Base-by-base conservation (phyloP, 2,329 filamentous ascomycete species). In the Colletotrichum neosansevieriae region DNA sequence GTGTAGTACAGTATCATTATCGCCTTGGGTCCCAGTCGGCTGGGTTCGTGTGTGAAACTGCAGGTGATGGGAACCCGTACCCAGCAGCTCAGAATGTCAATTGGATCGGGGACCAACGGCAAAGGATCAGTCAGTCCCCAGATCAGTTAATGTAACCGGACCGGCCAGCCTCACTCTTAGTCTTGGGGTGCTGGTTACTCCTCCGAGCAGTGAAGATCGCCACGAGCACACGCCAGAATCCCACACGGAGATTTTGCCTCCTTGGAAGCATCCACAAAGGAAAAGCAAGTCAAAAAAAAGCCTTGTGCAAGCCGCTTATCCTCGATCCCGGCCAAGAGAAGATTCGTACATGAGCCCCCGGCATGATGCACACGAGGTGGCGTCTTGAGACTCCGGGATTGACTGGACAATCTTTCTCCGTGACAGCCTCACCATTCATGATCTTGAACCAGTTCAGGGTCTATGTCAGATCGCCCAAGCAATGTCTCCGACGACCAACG, bases 341-440 rank as follows among this genome's bases (percentile, higher is more conserved):
- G n/a, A n/a, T n/a, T n/a, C n/a, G n/a, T n/a, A n/a, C n/a, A n/a
- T n/a, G n/a, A n/a, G n/a, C 21, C 32, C 15, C 38, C 17, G 17
- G 45, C 60, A 24, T 53, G 51, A 44, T 10, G 38, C 40, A 21
- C 53, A 64, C 11, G 38, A 36, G 17, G 45, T 63, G 67, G 51
- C 63, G 63, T 29, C 24, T n/a, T 19, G 29, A 12, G n/a, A 11
- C 32, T 40, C 44, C 34, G 19, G 32, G 21, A 58, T 54, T 56
- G 47, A 67, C 58, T 58, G 67, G 63, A 9, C 17, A 40, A 67
- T 45, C 45, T 53, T 29, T 38, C 32, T 58, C 40, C 24, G 38
- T 54, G 49, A 24, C 58, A 67, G 67, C 63, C 63, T 63, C n/a
- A n/a, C n/a, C n/a, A n/a, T n/a, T n/a, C 67, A 56, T 62, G 58